Base-by-base conservation (phyloP, 2,329 filamentous ascomycete genomes). In the Epicoccum nigrum region DNA sequence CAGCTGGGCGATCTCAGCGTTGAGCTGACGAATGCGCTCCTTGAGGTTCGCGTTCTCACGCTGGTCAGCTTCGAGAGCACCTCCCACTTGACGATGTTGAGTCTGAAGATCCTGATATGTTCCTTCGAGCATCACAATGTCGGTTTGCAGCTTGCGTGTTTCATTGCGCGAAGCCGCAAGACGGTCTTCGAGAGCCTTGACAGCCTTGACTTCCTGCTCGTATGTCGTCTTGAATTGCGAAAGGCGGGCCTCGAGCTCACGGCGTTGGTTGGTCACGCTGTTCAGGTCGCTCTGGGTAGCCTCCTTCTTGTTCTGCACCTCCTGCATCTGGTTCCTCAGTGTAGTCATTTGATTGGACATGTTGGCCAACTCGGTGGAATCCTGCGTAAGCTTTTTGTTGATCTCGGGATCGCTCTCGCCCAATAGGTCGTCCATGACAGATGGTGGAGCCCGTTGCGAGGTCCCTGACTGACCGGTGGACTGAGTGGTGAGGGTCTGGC, bases 271-370 rank as follows among this genome's bases (percentile, higher is more conserved):
- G 43, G 83, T 90, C 25, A 89, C 87, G 67, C 92, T 90, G 55
- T 83, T 89, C 43, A 97, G 77, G 52, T 96, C 90, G 58, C 88
- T 87, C 72, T 97, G 92, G 0, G 89, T 88, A 2, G 85, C 84
- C 4, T 79, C 83, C 57, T 92, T 88, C 75, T 96, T 93, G 27
- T 82, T 85, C 70, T 96, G 91, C 1, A 96, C 88, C 62, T 93
- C 91, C 69, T 96, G 91, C 86, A 96, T 96, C 76, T 99, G 92
- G 68, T 88, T 95, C 0, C 92, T 89, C 47, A 99, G 77, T 2
- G 89, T 93, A 25, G 91, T 87, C 58, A 99, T 91, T 73, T 97
- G 94, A 71, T 96, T 97, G 1, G 93, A 97, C 62, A 99, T 81
- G 69, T 99, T 97, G 43, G 92, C 94, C 51, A 99, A 81, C 72